phyloP scores from a whole-genome alignment of 2,329 filamentous ascomycete genomes.

The Fusarium secorum region DNA sequence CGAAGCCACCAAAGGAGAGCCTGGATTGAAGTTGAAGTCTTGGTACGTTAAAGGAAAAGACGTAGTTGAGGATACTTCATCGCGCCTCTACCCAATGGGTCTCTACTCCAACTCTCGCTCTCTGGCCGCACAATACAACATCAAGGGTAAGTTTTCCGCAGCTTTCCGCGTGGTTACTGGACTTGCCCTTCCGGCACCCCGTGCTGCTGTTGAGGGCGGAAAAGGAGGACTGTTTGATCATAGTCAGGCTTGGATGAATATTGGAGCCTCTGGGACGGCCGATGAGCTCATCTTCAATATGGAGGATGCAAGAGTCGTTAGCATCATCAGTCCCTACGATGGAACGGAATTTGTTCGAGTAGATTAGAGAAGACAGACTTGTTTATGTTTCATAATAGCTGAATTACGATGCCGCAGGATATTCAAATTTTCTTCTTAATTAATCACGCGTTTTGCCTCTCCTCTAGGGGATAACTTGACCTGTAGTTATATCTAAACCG shows the following conservation, averaged over 20 bases:
- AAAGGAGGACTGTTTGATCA: slow-evolving; percentile 1
- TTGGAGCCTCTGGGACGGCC: not conserved
- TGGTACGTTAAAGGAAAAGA: not conserved
- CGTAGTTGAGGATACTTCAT: not conserved
- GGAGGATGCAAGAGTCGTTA: not conserved
- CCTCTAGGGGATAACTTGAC: not conserved
- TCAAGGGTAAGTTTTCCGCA: not conserved
- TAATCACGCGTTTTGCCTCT: not conserved
- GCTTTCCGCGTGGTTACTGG: not conserved
- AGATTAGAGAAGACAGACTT: not conserved
- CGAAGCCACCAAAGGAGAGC: slow-evolving; percentile 15
- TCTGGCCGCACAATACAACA: not conserved
- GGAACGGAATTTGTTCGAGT: not conserved
- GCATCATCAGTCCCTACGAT: not conserved
- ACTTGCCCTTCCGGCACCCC: not conserved
- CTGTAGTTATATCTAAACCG: not conserved
- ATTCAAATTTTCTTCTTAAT: not conserved
- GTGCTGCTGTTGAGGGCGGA: slow-evolving; percentile 1
- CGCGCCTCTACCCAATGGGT: not conserved
- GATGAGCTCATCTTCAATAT: slow-evolving; percentile 13
- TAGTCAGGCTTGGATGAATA: not conserved
- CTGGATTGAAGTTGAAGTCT: slow-evolving; percentile 9
- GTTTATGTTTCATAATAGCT: not conserved
- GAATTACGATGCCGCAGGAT: not conserved
- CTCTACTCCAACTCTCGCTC: not conserved